Conservation (phyloP, 805 yeast genomes). For the Spencermartinsiella europaea region DNA sequence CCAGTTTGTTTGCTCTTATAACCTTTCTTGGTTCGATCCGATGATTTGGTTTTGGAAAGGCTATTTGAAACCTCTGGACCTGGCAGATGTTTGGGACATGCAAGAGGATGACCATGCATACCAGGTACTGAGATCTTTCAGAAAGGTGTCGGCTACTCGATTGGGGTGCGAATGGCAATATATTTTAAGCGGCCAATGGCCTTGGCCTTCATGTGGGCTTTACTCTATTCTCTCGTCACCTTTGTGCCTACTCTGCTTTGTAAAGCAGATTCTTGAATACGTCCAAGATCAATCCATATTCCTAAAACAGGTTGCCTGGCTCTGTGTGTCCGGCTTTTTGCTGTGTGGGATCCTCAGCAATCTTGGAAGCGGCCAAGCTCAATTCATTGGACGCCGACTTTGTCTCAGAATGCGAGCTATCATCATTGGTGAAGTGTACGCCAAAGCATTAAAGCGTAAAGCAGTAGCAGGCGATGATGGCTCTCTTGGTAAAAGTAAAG, state of each 20-base stretch:
- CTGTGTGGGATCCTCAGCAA: constrained; percentile 55
- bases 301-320: constrained; percentile 78
- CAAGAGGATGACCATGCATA: constrained; percentile 75
- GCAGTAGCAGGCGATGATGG: constrained; percentile 39
- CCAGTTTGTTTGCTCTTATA: constrained; percentile 56
- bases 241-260: constrained; percentile 62
- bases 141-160: constrained; percentile 41
- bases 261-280: constrained; percentile 75
- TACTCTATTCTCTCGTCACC: constrained; percentile 72
- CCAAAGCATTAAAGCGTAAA: constrained; percentile 78
- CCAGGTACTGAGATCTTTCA: constrained; percentile 61
- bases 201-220: constrained; percentile 69
- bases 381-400: constrained; percentile 85
- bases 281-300: constrained; percentile 63
- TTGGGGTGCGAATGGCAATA: constrained; percentile 56
- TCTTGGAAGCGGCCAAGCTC: constrained; percentile 65
- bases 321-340: constrained; percentile 72
- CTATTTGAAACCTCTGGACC: constrained; percentile 47
- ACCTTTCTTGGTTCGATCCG: constrained; percentile 70
- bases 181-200: constrained; percentile 55
- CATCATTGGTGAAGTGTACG: constrained; percentile 84
- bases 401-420: constrained; percentile 88
- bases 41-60: constrained; percentile 70
- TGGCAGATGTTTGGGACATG: constrained; percentile 79
- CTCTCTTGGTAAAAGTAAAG: constrained; percentile 21